Conservation (phyloP, 1,284 basidiomycete species). For the Coniferiporia sulphurascens region DNA sequence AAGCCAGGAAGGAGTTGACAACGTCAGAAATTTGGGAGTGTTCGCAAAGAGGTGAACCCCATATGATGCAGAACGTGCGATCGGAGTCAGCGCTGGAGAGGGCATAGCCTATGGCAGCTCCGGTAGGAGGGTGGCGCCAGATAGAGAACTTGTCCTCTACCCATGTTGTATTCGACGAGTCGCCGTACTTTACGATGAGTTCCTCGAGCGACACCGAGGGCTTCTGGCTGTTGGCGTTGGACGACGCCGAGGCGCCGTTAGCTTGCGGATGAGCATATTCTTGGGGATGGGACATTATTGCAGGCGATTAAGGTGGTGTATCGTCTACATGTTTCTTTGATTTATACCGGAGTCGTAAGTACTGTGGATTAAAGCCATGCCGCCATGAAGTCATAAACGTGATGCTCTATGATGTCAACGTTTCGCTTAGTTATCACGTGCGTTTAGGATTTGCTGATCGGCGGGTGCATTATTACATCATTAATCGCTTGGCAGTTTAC, state of each 20-base stretch:
- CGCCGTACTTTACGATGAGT: constrained; percentile 50
- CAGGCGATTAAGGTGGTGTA: too few relatives aligned
- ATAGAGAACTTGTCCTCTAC: constrained; percentile 50
- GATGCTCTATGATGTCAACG: too few relatives aligned
- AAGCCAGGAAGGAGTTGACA: constrained; percentile 37
- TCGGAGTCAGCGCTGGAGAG: constrained; percentile 22
- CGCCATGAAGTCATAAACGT: too few relatives aligned
- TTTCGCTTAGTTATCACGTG: too few relatives aligned
- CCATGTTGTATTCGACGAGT: constrained; percentile 52
- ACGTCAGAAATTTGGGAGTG: constrained; percentile 37
- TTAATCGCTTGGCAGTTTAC: too few relatives aligned
- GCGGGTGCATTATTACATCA: too few relatives aligned
- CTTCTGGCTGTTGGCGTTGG: not conserved
- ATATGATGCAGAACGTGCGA: constrained; percentile 15
- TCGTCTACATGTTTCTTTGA: too few relatives aligned
- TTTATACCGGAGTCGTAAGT: too few relatives aligned
- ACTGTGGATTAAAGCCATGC: too few relatives aligned
- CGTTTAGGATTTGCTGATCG: too few relatives aligned
- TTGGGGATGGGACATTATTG: too few relatives aligned
- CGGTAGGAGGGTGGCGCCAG: constrained; percentile 43
- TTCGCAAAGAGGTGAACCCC: constrained; percentile 48
- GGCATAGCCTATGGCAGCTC: constrained; percentile 46
- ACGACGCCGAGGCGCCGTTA: not conserved
- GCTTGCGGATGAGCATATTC: not conserved
- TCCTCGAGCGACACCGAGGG: constrained; percentile 22